Base-by-base conservation (phyloP, 768 basidiomycete genomes). In the Kwoniella mangroviensis region DNA sequence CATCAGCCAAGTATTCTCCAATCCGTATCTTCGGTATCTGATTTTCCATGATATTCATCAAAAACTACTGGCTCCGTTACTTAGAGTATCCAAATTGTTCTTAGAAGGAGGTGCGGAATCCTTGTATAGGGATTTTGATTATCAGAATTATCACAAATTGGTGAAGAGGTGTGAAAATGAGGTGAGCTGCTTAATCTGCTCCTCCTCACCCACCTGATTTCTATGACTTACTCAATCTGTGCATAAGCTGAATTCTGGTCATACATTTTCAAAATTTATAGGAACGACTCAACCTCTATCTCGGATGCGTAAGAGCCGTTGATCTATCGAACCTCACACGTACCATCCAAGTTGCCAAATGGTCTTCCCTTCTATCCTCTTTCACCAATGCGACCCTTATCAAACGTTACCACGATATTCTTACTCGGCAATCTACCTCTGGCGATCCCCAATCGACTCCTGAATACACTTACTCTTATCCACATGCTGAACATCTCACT, bases 271-370 rank as follows among this genome's bases (percentile, higher is more conserved):
- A 34, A 34, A 34, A 34, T 34, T 7, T 7, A 49, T 49, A 49
- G 56, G 56, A 58, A 58, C 6, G 56, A 34, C 26, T 58, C 10
- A 6, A 3, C 17, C 56, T 58, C 4, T 58, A 58, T n/a, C 24
- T 58, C 22, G 56, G 34, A 11, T 6, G 22, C 22, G 56, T 58
- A 26, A 21, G 28, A 10, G 40, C 56, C 17, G 34, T 58, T 9
- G 56, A 58, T 15, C 13, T 58, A 41, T 58, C 34, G 0, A n/a
- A 34, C 4, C n/a, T 58, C 1, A 58, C 56, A 4, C 56, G 56
- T 7, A 58, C 56, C 17, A 58, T 58, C 6, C 56, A 58, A 40
- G 28, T 58, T n/a, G 17, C 56, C 28, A 28, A 58, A 28, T 58
- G 56, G 56, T 9, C 24, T 58, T 26, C 10, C 17, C 17, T 58